Evolutionary conservation across 2,329 filamentous ascomycete species (phyloP), one percentile per base, ranked within the genome.

Genomic region (Westerdykella sp.): DNA sequence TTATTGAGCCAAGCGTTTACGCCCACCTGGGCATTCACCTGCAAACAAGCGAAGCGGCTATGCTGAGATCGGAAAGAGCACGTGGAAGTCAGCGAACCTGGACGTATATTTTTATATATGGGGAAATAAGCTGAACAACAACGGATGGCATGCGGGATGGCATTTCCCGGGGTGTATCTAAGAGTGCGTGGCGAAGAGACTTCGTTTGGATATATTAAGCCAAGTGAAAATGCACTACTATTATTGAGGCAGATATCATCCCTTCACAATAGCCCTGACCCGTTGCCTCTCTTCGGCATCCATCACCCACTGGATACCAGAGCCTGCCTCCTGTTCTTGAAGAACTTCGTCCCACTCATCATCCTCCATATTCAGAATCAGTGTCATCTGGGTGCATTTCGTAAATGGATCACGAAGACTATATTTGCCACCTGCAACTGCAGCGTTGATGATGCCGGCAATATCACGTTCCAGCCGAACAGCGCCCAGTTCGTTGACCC

Each of bases 361-460:
- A 28, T 93, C 87, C 63, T 96, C 90, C 88, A 96, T 94, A 55
- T 90, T 91, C 62, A 91, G 82, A 13, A 95, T 80, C 73, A 94
- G 80, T 44, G 85, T 80, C 56, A 95, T 83, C 73, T 96, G 88
- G 46, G 77, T 76, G 45, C 85, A 86, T 57, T 83, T 80, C 22
- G 77, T 75, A 70, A 96, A 95, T 3, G 78, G 69, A 59, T 95
- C 89, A 25, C 87, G 75, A 30, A 93, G 77, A 1, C 79, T 79
- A 62, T 95, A 96, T 57, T 85, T 81, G 4, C 76, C 77, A 2
- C 83, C 86, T 48, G 74, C 76, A 1, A 87, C 81, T 0, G 77
- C 75, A 18, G 77, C 64, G 2, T 56, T 72, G 5, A 94, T 80
- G 37, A 96, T 81, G 2, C 81, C 85, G 0, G 81, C 79, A 45